Base-by-base conservation (phyloP, 345 rosid species). In the Fremontodendron californicum region DNA sequence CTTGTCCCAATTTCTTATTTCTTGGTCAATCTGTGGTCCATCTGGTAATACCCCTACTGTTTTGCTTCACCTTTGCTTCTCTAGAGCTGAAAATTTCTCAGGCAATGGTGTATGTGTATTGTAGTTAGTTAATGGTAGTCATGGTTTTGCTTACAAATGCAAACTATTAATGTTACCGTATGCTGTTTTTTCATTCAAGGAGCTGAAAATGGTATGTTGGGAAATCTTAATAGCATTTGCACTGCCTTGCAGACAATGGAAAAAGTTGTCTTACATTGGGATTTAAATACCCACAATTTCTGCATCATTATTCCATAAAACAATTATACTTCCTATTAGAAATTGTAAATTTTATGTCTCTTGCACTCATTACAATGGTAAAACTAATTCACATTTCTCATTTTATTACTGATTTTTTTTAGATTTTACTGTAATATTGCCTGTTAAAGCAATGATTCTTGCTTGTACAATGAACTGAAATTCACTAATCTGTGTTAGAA, bases 61-160 rank as follows among this genome's bases (percentile, higher is more conserved):
- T 63, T 37, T 35, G 23, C 43, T 63, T 63, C 45, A 18, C 43
- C 45, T 16, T 65, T 65, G 70, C 48, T 37, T 65, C 70, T 16
- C 5, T 6, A n/a, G 70, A 39, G 46, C 29, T 65, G 27, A 65
- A 65, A 39, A 35, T 64, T 64, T 45, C 55, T 68, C 10, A 45
- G 4, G 6, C 9, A 25, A 45, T 27, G 35, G 23, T 25, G 15
- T 45, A 4, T 68, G 21, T 21, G 25, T 16, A 23, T 29, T 43
- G 54, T 45, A 63, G 69, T 21, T 29, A 33, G 66, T 23, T 68
- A 12, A 61, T 61, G 39, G 37, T 60, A 25, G 37, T 27, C 27
- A 60, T 19, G 69, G 1, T 37, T 64, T 64, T 65, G 70, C 16
- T 65, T 65, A n/a, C 70, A 65, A 65, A 65, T 37, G 48, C 27